Evolutionary conservation across 306 rosid species (phyloP).

Genomic region (Vigna nakashimae): DNA sequence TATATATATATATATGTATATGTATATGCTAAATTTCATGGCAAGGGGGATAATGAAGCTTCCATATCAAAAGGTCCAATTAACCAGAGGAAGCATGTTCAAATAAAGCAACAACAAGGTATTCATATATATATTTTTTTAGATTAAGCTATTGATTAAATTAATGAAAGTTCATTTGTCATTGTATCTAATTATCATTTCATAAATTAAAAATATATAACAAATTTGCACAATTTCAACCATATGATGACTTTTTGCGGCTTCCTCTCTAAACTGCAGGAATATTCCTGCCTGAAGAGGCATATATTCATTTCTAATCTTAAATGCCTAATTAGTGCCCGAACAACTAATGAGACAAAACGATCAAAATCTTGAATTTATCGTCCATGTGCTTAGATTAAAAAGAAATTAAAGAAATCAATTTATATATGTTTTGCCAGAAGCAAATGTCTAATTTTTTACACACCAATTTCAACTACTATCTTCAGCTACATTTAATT

Average conservation of each 20-base stretch:
- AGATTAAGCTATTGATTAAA: neutral
- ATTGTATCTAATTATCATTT: slow-evolving; percentile 20
- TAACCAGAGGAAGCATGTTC: neutral
- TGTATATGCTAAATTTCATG: too few relatives aligned
- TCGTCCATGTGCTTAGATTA: slow-evolving; percentile 96
- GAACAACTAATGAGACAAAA: slow-evolving; percentile 70
- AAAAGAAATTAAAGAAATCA: neutral
- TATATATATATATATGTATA: too few relatives aligned
- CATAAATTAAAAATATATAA: neutral
- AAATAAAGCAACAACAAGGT: slow-evolving; percentile 6
- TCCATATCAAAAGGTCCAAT: neutral
- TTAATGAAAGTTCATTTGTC: neutral
- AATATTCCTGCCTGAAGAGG: slow-evolving; percentile 82
- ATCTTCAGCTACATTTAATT: slow-evolving; percentile 48
- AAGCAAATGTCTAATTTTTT: too few relatives aligned
- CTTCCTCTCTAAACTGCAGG: slow-evolving; percentile 94
- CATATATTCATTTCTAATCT: slow-evolving; percentile 30
- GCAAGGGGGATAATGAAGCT: too few relatives aligned
- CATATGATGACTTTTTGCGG: slow-evolving; percentile 82
- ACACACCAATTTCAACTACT: neutral
- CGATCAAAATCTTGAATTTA: slow-evolving; percentile 89
- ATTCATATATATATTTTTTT: neutral
- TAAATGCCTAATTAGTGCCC: neutral
- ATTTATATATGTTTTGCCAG: too few relatives aligned
- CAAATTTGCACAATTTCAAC: slow-evolving; percentile 91